phyloP scores from a whole-genome alignment of 176 grass and related monocot species.

The Oryza longistaminata region DNA sequence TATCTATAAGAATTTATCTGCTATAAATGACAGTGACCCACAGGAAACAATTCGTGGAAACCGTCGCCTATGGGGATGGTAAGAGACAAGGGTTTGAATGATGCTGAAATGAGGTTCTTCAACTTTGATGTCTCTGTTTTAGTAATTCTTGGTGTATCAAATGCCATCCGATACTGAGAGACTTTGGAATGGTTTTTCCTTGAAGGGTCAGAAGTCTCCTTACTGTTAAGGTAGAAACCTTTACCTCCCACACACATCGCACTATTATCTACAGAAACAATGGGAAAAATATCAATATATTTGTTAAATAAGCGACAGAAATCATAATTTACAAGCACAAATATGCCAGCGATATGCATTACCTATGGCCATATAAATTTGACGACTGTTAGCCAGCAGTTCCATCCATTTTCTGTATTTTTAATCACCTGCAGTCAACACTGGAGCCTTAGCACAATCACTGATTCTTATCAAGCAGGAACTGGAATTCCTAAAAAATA shows the following conservation, averaged over 20 bases:
- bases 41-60: constrained; percentile 75
- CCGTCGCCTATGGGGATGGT: constrained; percentile 83
- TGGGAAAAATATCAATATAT: not conserved
- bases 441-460: not conserved
- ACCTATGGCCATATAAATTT: constrained; percentile 63
- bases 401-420: constrained; percentile 49
- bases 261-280: constrained; percentile 48
- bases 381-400: constrained; percentile 54
- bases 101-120: constrained; percentile 65
- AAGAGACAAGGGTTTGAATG: constrained; percentile 77
- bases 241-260: constrained; percentile 57
- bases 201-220: constrained; percentile 38
- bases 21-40: constrained; percentile 62
- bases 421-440: constrained; percentile 41
- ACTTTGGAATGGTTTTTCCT: constrained; percentile 43
- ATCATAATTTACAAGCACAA: not conserved
- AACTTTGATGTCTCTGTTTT: constrained; percentile 64
- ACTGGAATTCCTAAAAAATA: not conserved
- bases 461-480: not conserved
- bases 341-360: not conserved
- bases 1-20: constrained; percentile 32
- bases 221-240: constrained; percentile 45
- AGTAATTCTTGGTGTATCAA: constrained; percentile 53
- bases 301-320: not conserved
- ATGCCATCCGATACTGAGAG: constrained; percentile 79